Percentiles rank a stretch among this genome's conserved stretches.
Conservation (phyloP, 163 green algal species). For the Coccomyxa subellipsoidea region DNA sequence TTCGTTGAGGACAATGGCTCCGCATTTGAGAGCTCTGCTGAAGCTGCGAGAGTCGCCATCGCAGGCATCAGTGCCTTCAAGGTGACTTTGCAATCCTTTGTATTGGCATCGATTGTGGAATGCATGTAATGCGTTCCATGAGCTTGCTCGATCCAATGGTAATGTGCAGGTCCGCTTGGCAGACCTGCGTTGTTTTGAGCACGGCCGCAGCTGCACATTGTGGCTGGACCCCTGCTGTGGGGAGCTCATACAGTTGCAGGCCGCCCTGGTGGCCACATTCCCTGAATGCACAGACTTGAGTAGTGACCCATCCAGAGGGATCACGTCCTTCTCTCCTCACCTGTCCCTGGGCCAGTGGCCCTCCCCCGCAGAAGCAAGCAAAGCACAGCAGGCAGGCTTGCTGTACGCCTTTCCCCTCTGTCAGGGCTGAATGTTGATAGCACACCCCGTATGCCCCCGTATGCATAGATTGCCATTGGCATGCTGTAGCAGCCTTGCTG, state of each 20-base stretch:
- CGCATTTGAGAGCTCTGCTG: slow-evolving; percentile 34
- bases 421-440: neutral
- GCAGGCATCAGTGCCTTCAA: slow-evolving; percentile 33
- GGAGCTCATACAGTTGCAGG: slow-evolving; percentile 46
- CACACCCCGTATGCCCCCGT: neutral
- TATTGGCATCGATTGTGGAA: too few relatives aligned
- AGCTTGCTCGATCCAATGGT: too few relatives aligned
- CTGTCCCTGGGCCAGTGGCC: slow-evolving; percentile 65
- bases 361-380: neutral
- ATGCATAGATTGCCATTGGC: too few relatives aligned
- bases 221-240: slow-evolving; percentile 20
- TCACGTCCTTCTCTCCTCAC: slow-evolving; percentile 55
- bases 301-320: slow-evolving; percentile 41
- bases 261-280: slow-evolving; percentile 43
- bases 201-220: slow-evolving; percentile 32
- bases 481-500: neutral
- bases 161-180: slow-evolving; percentile 33
- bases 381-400: slow-evolving; percentile 4
- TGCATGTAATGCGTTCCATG: too few relatives aligned
- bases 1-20: slow-evolving; percentile 39
- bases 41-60: slow-evolving; percentile 19
- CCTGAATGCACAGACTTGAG: slow-evolving; percentile 58
- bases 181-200: slow-evolving; percentile 33
- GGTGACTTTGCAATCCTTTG: too few relatives aligned
- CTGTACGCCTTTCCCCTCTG: neutral